Percentiles rank a stretch among this genome's conserved stretches.
phyloP scores from a whole-genome alignment of 2,329 filamentous ascomycete genomes.

The Coleophoma crateriformis region DNA sequence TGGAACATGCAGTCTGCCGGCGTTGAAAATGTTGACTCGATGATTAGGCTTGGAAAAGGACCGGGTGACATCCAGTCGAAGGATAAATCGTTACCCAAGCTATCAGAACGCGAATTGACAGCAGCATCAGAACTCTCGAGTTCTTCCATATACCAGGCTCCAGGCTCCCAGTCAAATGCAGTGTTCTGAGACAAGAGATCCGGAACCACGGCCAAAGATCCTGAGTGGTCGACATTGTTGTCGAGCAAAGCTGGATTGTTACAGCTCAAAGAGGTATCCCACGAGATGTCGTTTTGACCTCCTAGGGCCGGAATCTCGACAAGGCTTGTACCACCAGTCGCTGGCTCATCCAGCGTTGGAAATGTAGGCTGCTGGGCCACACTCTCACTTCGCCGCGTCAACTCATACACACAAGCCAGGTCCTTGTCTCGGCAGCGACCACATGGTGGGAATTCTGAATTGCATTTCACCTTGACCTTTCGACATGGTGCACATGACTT shows the following conservation, averaged over 20 bases:
- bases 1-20: conserved; percentile 14
- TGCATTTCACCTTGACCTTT: conserved; percentile 12
- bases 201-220: conserved; percentile 1
- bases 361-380: conserved; percentile 8
- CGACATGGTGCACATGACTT: conserved; percentile 13
- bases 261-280: not conserved
- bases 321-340: conserved; percentile 7
- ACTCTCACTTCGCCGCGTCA: conserved; percentile 7
- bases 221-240: conserved; percentile 3
- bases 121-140: conserved; percentile 6
- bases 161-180: conserved; percentile 6
- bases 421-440: conserved; percentile 8
- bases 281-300: conserved; percentile 3
- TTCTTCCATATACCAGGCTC: conserved; percentile 11
- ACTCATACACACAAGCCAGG: conserved; percentile 9
- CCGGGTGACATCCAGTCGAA: conserved; percentile 7
- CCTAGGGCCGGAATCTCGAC: conserved; percentile 3
- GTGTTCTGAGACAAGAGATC: conserved; percentile 7
- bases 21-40: conserved; percentile 11
- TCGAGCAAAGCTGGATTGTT: conserved; percentile 5
- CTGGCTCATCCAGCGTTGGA: conserved; percentile 4
- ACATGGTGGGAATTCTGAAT: conserved; percentile 10
- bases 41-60: conserved; percentile 9
- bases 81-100: conserved; percentile 1
- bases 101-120: no score